phyloP scores from a whole-genome alignment of 352 stramenopile genomes.

The Blastocystis sp. region DNA sequence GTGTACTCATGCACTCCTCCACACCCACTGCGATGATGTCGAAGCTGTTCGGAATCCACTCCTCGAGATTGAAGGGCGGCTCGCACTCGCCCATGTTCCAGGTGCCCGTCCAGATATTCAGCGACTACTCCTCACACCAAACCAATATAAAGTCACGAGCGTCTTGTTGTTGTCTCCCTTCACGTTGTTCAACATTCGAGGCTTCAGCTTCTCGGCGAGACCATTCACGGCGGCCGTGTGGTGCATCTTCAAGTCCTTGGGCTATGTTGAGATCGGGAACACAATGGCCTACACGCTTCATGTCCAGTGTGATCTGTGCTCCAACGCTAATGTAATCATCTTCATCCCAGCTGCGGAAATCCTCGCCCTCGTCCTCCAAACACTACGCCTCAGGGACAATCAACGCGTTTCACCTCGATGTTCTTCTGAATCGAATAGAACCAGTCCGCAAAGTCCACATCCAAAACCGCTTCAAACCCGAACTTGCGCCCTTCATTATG shows the following conservation, averaged over 20 bases:
- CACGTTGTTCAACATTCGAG: constrained; percentile 27
- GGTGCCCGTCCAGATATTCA: constrained; percentile 66
- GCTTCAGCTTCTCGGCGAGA: constrained; percentile 17
- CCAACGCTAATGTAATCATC: constrained; percentile 59
- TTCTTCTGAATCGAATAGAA: constrained; percentile 48
- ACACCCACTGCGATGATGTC: constrained; percentile 50
- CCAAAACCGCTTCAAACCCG: constrained; percentile 45
- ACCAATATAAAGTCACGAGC: constrained; percentile 17
- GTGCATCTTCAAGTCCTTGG: constrained; percentile 57
- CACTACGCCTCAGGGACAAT: not conserved
- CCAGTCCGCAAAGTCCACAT: constrained; percentile 48
- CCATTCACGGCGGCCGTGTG: constrained; percentile 19
- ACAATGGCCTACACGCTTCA: constrained; percentile 1
- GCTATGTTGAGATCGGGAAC: constrained; percentile 5
- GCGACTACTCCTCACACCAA: not conserved
- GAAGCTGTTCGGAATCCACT: constrained; percentile 59
- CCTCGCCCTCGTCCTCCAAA: constrained; percentile 46
- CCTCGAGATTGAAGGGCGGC: constrained; percentile 59
- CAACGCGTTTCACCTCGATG: constrained; percentile 18
- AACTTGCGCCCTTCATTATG: constrained; percentile 34
- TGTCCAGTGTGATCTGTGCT: constrained; percentile 37
- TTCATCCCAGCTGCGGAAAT: constrained; percentile 62
- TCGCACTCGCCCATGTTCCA: constrained; percentile 70
- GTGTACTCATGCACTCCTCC: constrained; percentile 63
- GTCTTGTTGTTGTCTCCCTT: constrained; percentile 45